These are phyloP conservation scores for Pinus albicaulis DNA, from an alignment of 75 land plant species.

Conservation along the genomic window DNA sequence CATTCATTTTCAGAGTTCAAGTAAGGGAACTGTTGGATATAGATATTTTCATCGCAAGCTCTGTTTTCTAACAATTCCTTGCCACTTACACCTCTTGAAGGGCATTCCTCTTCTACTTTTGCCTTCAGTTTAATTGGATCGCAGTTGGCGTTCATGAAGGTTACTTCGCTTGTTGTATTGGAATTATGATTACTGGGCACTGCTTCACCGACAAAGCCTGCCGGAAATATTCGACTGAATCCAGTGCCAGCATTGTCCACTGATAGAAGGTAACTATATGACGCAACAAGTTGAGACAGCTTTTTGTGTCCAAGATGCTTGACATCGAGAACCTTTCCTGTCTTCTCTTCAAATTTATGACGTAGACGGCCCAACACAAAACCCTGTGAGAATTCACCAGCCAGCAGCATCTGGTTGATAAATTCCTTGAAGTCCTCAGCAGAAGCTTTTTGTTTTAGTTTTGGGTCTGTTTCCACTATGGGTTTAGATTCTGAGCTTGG, in stretches of 20 bases:
- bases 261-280: not conserved
- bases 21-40: not conserved
- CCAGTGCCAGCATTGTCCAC: not conserved
- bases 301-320: constrained; percentile 3
- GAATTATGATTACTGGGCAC: not conserved
- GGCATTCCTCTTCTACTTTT: not conserved
- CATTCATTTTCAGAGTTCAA: not conserved
- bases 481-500: not conserved
- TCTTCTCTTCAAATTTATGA: not conserved
- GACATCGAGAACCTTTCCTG: constrained; percentile 2
- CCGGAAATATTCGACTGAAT: not conserved
- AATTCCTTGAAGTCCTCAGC: not conserved
- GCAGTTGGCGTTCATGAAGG: not conserved
- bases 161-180: not conserved
- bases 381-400: not conserved
- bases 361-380: not conserved
- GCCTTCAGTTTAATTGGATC: not conserved
- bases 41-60: not conserved
- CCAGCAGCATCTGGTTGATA: not conserved
- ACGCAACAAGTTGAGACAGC: not conserved
- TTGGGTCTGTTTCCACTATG: not conserved
- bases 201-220: not conserved
- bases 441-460: not conserved
- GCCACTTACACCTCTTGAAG: not conserved
- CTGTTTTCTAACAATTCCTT: not conserved